Evolutionary conservation across 352 stramenopile genomes (phyloP).

Genomic region (Phytophthora aleatoria): DNA sequence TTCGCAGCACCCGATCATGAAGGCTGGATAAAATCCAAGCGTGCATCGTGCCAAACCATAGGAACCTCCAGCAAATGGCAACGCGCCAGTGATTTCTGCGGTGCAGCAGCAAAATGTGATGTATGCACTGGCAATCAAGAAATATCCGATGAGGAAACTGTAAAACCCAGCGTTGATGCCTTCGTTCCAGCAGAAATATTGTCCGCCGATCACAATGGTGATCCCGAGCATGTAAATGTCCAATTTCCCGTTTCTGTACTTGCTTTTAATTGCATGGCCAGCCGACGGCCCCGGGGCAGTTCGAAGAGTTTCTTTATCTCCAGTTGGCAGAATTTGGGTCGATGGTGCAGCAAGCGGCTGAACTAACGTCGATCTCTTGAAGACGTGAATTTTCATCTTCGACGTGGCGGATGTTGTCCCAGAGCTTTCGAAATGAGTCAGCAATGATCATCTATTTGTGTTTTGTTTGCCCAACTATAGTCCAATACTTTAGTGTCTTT

Average conservation of each 20-base stretch:
- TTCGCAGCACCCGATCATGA: slow-evolving; percentile 43
- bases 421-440: too few relatives aligned
- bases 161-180: slow-evolving; percentile 35
- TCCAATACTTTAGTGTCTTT: too few relatives aligned
- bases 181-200: slow-evolving; percentile 52
- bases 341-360: not conserved
- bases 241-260: slow-evolving; percentile 25
- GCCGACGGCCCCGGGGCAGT: not conserved
- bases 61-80: slow-evolving; percentile 41
- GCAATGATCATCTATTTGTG: too few relatives aligned
- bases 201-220: slow-evolving; percentile 46
- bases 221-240: slow-evolving; percentile 43
- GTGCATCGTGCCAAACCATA: slow-evolving; percentile 45
- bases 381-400: slow-evolving; percentile 1
- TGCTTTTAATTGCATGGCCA: not conserved
- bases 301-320: not conserved
- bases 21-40: slow-evolving; percentile 41
- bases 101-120: slow-evolving; percentile 38
- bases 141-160: slow-evolving; percentile 34
- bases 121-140: slow-evolving; percentile 38
- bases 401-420: too few relatives aligned
- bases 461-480: too few relatives aligned
- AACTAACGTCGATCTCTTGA: not conserved
- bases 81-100: slow-evolving; percentile 35
- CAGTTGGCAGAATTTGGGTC: not conserved